Percentiles rank a stretch among this genome's conserved stretches.
Evolutionary conservation across 805 yeast species (phyloP).

Genomic region (Kockiozyma suomiensis): DNA sequence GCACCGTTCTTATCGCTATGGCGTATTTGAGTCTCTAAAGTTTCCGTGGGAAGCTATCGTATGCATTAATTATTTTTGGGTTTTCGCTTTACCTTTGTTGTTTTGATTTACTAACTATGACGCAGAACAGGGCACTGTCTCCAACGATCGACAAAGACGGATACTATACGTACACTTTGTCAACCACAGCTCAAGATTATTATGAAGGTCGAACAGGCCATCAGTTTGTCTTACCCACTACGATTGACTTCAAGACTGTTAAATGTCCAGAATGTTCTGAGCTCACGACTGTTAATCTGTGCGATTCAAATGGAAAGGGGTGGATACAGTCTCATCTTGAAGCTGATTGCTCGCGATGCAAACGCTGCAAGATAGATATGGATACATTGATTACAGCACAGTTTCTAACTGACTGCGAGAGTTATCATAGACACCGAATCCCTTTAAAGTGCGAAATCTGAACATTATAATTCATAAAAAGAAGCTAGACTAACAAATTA

Average conservation of each 20-base stretch:
- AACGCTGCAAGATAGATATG: neutral
- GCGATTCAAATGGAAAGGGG: neutral
- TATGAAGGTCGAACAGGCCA: neutral
- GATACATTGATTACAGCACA: neutral
- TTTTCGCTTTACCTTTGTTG: neutral
- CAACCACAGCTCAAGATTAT: neutral
- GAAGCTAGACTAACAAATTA: neutral
- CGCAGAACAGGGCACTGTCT: neutral
- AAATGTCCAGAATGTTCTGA: neutral
- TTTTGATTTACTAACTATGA: neutral
- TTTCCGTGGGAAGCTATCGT: constrained; percentile 19
- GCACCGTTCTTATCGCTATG: neutral
- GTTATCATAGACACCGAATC: neutral
- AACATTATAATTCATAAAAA: neutral
- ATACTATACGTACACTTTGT: neutral
- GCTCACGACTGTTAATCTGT: neutral
- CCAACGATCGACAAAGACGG: neutral
- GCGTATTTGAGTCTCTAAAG: neutral
- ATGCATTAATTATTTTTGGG: too few species aligned
- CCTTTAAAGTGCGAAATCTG: constrained; percentile 11
- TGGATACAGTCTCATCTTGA: constrained; percentile 7
- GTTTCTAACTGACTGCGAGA: constrained; percentile 5
- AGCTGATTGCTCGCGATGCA: constrained; percentile 2
- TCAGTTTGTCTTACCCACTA: neutral
- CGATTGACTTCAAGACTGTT: neutral